These are phyloP conservation scores for barley (Hordeum vulgare) DNA, from an alignment of 176 grass and related monocot species.

Conservation along the genomic window DNA sequence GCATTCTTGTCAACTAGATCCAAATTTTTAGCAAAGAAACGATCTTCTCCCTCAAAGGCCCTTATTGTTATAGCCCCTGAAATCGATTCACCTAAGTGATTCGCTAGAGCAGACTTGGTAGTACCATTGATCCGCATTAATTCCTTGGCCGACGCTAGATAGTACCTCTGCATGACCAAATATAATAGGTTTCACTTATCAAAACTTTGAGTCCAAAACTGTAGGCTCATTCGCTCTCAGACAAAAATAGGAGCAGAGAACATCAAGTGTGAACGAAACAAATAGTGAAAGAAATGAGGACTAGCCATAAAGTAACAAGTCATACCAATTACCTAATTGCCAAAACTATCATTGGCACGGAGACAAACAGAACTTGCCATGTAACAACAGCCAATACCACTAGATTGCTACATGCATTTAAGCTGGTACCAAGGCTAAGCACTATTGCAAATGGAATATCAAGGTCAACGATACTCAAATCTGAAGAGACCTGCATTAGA, in stretches of 20 bases:
- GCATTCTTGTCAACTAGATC: slow-evolving; percentile 85
- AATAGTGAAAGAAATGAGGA: not conserved
- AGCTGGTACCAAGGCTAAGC: slow-evolving; percentile 36
- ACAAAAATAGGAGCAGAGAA: too few relatives aligned
- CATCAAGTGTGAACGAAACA: slow-evolving; percentile 3
- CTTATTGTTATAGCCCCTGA: slow-evolving; percentile 74
- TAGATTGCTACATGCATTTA: slow-evolving; percentile 73
- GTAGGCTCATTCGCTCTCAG: too few relatives aligned
- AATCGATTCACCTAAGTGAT: slow-evolving; percentile 89
- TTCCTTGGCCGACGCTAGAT: slow-evolving; percentile 82
- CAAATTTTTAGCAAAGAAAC: slow-evolving; percentile 76
- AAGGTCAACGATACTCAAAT: too few relatives aligned
- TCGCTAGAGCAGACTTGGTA: slow-evolving; percentile 78
- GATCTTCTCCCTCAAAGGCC: slow-evolving; percentile 75
- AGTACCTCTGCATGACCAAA: slow-evolving; percentile 65
- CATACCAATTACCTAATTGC: slow-evolving; percentile 45
- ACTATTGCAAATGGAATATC: slow-evolving; percentile 78
- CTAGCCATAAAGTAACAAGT: not conserved
- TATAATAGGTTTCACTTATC: not conserved
- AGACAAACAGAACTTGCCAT: slow-evolving; percentile 88
- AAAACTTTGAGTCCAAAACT: not conserved
- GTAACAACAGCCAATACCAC: slow-evolving; percentile 81
- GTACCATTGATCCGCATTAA: slow-evolving; percentile 97
- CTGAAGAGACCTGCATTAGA: slow-evolving; percentile 69
- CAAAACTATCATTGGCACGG: slow-evolving; percentile 60